Evolutionary conservation across 371 early-diverging fungal genomes (phyloP).

Genomic region (Batkoa obscura): DNA sequence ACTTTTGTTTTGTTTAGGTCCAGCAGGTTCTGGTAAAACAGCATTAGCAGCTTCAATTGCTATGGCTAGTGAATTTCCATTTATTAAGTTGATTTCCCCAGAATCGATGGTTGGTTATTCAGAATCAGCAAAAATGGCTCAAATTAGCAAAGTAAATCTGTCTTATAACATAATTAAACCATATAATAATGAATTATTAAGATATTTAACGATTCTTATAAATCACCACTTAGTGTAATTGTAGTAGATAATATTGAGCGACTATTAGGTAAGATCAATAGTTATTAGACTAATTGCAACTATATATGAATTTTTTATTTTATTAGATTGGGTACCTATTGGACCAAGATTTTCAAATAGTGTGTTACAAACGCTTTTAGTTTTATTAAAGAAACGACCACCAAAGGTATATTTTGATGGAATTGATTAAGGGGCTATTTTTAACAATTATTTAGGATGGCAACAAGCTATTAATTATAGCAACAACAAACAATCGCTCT

Average conservation of each 20-base stretch:
- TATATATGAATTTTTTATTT: background rate
- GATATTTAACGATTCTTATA: conserved; percentile 94
- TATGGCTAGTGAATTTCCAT: conserved; percentile 87
- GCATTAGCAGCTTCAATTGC: conserved; percentile 95
- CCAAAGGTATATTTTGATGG: conserved; percentile 33
- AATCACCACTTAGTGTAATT: conserved; percentile 87
- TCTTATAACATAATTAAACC: background rate
- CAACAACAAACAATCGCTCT: conserved; percentile 60
- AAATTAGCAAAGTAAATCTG: conserved; percentile 58
- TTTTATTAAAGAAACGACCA: conserved; percentile 78
- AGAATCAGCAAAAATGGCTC: conserved; percentile 82
- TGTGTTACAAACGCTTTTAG: conserved; percentile 89
- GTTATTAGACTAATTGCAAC: background rate
- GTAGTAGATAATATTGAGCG: conserved; percentile 97
- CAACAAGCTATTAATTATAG: conserved; percentile 55
- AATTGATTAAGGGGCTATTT: background rate
- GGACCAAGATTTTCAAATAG: conserved; percentile 97
- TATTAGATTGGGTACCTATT: conserved; percentile 88
- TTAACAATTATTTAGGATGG: conserved; percentile 20
- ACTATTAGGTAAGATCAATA: conserved; percentile 36
- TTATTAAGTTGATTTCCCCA: conserved; percentile 96
- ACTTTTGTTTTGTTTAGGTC: conserved; percentile 22
- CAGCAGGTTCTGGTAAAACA: conserved; percentile 91
- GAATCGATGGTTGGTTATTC: conserved; percentile 92
- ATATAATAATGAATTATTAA: conserved; percentile 6